Conservation (phyloP, 768 basidiomycete genomes). For the Tubosaeta sp. region DNA sequence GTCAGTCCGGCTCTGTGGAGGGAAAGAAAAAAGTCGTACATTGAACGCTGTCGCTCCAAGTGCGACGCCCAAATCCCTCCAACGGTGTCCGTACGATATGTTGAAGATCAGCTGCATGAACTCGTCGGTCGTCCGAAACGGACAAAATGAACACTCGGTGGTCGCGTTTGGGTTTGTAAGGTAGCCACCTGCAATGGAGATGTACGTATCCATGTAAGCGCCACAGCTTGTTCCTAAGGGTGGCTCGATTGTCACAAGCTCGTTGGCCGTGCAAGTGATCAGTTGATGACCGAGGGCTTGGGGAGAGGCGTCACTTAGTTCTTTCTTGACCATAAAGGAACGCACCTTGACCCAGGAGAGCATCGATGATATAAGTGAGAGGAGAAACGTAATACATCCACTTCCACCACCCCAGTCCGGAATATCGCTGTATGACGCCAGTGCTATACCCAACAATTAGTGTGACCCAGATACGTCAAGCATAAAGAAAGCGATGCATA, state of each 20-base stretch:
- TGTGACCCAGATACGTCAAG: not conserved
- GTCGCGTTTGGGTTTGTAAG: conserved; percentile 52
- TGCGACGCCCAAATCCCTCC: conserved; percentile 12
- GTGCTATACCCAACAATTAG: conserved; percentile 27
- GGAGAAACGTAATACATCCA: conserved; percentile 44
- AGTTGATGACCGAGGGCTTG: conserved; percentile 40
- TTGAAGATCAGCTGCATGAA: conserved; percentile 22
- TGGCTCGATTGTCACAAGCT: conserved; percentile 51
- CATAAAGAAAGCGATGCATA: conserved; percentile 17
- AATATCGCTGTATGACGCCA: conserved; percentile 46
- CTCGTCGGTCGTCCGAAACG: conserved; percentile 47
- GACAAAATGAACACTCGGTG: conserved; percentile 52
- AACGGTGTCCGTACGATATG: conserved; percentile 4
- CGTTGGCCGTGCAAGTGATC: conserved; percentile 47
- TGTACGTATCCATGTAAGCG: conserved; percentile 49
- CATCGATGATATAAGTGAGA: conserved; percentile 50
- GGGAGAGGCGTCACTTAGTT: not conserved
- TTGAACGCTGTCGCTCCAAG: conserved; percentile 36
- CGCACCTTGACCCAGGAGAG: conserved; percentile 28
- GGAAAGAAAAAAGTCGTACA: conserved; percentile 21
- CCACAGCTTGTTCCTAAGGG: conserved; percentile 51
- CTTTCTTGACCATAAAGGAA: not conserved
- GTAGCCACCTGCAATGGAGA: conserved; percentile 49
- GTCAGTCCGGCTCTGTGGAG: not conserved
- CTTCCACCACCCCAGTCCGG: conserved; percentile 32